These are phyloP conservation scores for Debaryomyces castellii DNA, from an alignment of 805 yeast genomes.

Conservation along the genomic window DNA sequence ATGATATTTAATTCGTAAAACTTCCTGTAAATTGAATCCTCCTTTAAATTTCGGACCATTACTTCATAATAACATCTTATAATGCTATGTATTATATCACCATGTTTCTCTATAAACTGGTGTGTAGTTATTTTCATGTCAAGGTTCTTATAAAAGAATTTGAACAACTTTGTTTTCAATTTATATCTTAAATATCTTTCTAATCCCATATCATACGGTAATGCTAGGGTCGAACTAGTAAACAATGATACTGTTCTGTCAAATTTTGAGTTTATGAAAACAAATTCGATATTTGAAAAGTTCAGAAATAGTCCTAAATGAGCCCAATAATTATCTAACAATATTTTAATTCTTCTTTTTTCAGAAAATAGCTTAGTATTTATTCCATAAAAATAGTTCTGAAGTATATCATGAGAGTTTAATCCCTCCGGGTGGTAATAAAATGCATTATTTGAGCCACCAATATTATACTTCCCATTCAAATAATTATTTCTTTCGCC, in stretches of 20 bases:
- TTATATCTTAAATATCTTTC: conserved; percentile 13
- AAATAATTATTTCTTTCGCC: conserved; percentile 1
- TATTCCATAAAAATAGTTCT: conserved; percentile 14
- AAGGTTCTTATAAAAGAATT: conserved; percentile 9
- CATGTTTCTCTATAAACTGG: conserved; percentile 3
- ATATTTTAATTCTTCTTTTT: conserved; percentile 12
- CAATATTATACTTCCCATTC: background rate
- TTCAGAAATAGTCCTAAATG: conserved; percentile 10
- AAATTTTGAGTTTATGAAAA: conserved; percentile 10
- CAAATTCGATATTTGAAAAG: conserved; percentile 14
- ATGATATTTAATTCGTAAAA: conserved; percentile 8
- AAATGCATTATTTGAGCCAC: conserved; percentile 5
- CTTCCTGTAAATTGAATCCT: conserved; percentile 3
- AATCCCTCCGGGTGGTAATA: conserved; percentile 19
- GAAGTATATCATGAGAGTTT: conserved; percentile 14
- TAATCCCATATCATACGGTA: conserved; percentile 17
- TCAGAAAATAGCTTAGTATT: conserved; percentile 12
- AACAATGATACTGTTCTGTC: conserved; percentile 13
- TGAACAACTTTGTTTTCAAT: conserved; percentile 11
- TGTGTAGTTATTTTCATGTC: background rate
- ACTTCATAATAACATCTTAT: conserved; percentile 8
- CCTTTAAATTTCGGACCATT: conserved; percentile 6
- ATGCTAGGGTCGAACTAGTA: conserved; percentile 5
- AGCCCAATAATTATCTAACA: conserved; percentile 15
- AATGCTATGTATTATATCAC: conserved; percentile 7